Conservation (phyloP, 805 yeast genomes). For the Debaryomyces hansenii region DNA sequence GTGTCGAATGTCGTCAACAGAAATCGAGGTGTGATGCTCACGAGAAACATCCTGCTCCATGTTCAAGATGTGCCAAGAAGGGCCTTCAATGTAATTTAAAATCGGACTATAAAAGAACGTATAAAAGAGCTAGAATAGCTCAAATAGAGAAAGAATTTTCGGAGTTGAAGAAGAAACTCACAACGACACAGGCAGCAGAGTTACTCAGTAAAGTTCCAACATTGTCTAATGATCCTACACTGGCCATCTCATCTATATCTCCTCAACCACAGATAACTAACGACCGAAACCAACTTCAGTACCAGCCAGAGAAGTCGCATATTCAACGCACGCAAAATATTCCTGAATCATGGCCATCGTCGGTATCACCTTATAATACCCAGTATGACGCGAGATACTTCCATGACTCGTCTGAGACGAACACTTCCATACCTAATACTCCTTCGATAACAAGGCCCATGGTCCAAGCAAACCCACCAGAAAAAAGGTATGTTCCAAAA, state of each 20-base stretch:
- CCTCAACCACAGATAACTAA: neutral
- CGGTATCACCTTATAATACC: constrained; percentile 6
- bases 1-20: constrained; percentile 96
- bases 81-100: constrained; percentile 70
- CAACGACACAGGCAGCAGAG: constrained; percentile 32
- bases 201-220: constrained; percentile 27
- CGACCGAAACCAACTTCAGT: neutral
- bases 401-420: constrained; percentile 20
- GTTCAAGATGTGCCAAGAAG: constrained; percentile 77
- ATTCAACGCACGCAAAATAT: neutral
- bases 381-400: constrained; percentile 2
- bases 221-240: constrained; percentile 6
- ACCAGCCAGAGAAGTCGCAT: neutral
- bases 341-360: constrained; percentile 5
- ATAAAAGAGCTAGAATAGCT: constrained; percentile 82
- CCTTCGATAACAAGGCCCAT: constrained; percentile 22
- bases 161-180: constrained; percentile 60
- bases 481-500: neutral
- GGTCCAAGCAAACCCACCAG: constrained; percentile 1
- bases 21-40: constrained; percentile 88
- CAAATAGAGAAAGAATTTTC: constrained; percentile 79
- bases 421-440: constrained; percentile 27
- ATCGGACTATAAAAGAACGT: constrained; percentile 83
- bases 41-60: constrained; percentile 72
- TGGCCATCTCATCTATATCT: neutral